These are phyloP conservation scores for Hymenoscyphus occultus DNA, from an alignment of 2,329 filamentous ascomycete species.

Conservation along the genomic window DNA sequence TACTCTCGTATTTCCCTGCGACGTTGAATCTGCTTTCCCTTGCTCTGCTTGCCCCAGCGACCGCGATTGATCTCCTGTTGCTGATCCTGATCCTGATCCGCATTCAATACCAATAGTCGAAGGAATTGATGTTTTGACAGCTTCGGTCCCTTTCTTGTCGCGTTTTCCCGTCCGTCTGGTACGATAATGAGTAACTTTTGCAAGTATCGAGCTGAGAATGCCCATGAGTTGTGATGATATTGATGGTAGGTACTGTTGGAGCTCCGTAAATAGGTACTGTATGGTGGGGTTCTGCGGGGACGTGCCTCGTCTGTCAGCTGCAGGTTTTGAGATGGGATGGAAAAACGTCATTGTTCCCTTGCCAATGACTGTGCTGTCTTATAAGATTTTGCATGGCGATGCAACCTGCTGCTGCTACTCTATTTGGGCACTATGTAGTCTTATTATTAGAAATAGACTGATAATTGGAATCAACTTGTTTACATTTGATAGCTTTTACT, in stretches of 20 bases:
- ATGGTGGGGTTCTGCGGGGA: conserved; percentile 19
- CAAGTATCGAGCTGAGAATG: background rate
- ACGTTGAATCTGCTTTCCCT: too few species aligned
- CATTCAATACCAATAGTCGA: too few species aligned
- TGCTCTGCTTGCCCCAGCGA: too few species aligned
- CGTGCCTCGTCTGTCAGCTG: conserved; percentile 15
- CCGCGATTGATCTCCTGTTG: too few species aligned
- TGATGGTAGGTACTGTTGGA: background rate
- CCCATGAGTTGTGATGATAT: background rate
- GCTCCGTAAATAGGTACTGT: background rate
- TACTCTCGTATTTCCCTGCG: background rate
- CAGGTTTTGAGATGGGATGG: background rate
- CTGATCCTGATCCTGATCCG: too few species aligned
- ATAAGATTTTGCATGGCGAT: background rate
- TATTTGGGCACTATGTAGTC: too few species aligned
- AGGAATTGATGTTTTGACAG: too few species aligned
- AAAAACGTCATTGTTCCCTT: background rate
- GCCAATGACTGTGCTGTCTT: background rate
- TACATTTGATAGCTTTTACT: too few species aligned
- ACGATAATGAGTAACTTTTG: background rate
- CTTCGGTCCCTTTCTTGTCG: background rate
- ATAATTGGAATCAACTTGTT: too few species aligned
- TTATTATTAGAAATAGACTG: too few species aligned
- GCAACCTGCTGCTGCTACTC: background rate
- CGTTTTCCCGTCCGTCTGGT: background rate